A percentile compares a stretch with the other conserved stretches of the same genome.
Conservation (phyloP, 495 filamentous ascomycete species). For the Massariosphaeria phaeospora region DNA sequence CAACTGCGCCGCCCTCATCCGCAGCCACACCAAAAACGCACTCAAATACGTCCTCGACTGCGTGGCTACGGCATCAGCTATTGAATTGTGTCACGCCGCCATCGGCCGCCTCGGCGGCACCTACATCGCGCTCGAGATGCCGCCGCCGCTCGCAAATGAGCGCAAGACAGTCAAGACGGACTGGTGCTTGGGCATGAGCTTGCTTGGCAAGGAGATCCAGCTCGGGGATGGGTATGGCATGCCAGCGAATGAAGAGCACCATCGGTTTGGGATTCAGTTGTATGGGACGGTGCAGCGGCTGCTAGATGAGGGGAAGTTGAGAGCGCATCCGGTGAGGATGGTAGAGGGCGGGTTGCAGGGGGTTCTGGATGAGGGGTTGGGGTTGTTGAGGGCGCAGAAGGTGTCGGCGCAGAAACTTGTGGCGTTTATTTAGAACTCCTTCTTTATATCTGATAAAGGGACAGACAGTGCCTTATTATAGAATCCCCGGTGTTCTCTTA, state of each 20-base stretch:
- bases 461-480: too few relatives aligned
- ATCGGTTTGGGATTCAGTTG: background rate
- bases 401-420: background rate
- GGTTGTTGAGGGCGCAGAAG: background rate
- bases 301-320: background rate
- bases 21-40: conserved; percentile 2
- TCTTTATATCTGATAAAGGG: too few relatives aligned
- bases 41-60: conserved; percentile 22
- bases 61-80: conserved; percentile 11
- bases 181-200: background rate
- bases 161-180: background rate
- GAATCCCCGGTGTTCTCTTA: too few relatives aligned
- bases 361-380: background rate
- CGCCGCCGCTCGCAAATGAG: background rate
- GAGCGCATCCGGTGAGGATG: background rate
- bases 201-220: background rate
- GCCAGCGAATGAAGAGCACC: background rate
- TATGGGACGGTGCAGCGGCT: background rate
- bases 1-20: conserved; percentile 2
- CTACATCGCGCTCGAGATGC: conserved; percentile 10
- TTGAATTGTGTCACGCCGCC: conserved; percentile 13
- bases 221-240: background rate
- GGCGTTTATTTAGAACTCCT: too few relatives aligned
- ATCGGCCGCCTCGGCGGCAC: conserved; percentile 11
- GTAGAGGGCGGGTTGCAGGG: background rate